Percentiles rank a stretch among this genome's conserved stretches.
These are phyloP conservation scores for Cochlearia excelsa DNA, from an alignment of 345 rosid species.

Conservation along the genomic window DNA sequence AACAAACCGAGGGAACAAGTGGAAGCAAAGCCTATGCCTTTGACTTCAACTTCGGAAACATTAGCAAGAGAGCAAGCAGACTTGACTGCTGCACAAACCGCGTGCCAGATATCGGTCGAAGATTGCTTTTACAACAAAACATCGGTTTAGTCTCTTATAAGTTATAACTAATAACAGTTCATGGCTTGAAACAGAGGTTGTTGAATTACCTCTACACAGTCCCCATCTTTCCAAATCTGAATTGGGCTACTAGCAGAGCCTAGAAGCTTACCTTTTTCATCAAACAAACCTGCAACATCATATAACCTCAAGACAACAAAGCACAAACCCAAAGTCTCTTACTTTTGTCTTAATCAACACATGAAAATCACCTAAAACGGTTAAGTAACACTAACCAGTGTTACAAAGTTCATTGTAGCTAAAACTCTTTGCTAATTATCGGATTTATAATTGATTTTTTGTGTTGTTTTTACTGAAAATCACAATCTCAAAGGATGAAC, in stretches of 20 bases:
- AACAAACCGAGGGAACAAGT: slow-evolving; percentile 94
- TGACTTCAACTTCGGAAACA: slow-evolving; percentile 62
- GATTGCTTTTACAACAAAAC: slow-evolving; percentile 64
- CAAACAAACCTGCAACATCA: slow-evolving; percentile 60
- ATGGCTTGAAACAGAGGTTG: neutral
- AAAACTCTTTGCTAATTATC: too few species aligned
- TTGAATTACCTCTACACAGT: slow-evolving; percentile 65
- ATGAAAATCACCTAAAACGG: too few species aligned
- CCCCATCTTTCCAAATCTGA: slow-evolving; percentile 92
- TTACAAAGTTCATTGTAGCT: too few species aligned
- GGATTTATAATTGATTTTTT: too few species aligned
- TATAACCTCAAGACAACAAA: neutral
- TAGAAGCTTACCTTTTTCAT: slow-evolving; percentile 77
- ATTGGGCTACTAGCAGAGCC: slow-evolving; percentile 87
- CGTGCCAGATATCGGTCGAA: slow-evolving; percentile 98
- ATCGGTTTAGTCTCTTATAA: neutral
- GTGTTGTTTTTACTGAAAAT: too few species aligned
- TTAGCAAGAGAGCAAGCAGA: slow-evolving; percentile 74
- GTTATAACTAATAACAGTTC: neutral
- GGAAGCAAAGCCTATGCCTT: slow-evolving; percentile 82
- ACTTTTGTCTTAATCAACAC: neutral
- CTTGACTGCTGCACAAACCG: slow-evolving; percentile 82
- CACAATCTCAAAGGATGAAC: too few species aligned
- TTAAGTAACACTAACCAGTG: too few species aligned
- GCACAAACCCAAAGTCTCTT: neutral